Evolutionary conservation across 306 rosid species (phyloP), one percentile per base, ranked within the genome.

Genomic region (Cucurbita moschata): DNA sequence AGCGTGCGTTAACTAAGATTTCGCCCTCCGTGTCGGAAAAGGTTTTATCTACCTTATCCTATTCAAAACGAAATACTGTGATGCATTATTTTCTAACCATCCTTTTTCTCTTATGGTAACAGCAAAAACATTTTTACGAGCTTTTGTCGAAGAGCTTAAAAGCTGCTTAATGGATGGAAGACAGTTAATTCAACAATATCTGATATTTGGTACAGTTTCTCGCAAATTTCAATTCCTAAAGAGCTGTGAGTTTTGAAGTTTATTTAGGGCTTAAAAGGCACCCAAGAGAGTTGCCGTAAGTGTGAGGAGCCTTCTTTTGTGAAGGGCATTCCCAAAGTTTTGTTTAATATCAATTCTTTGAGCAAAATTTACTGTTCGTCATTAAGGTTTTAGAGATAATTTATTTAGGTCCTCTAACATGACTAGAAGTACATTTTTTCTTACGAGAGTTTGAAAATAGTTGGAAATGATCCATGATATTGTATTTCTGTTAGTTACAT

Each of bases 11-110:
- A 6, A 19, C 53, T 65, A 65, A 65, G 39, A 65, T 65, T 21
- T 65, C 72, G 43, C 72, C 72, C 5, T 65, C 72, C 21, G 72
- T 65, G 38, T 65, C 72, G 6, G 38, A 65, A 43, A 65, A 65
- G 72, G 72, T 65, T 10, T 19, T 10, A 19, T 65, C 18, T 42
- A 0, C 71, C 21, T 13, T 6, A 10, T 42, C 51, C 5, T 43
- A 43, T 43, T 43, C 71, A 9, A 65, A 43, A 44, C 72, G 3
- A 43, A 42, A 7, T 19, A 65, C 3, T 43, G 38, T 65, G 10
- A 11, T 42, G 30, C 3, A 19, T 65, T 6, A 19, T 18, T 65
- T 19, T 65, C 52, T 65, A 21, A 65, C 54, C 2, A n/a, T 43
- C 16, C 13, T 10, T 39, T 19, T 19, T 40, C 35, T 56, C 15